These are phyloP conservation scores for Podospora pseudoanserina DNA, from an alignment of 495 filamentous ascomycete species.

Conservation along the genomic window DNA sequence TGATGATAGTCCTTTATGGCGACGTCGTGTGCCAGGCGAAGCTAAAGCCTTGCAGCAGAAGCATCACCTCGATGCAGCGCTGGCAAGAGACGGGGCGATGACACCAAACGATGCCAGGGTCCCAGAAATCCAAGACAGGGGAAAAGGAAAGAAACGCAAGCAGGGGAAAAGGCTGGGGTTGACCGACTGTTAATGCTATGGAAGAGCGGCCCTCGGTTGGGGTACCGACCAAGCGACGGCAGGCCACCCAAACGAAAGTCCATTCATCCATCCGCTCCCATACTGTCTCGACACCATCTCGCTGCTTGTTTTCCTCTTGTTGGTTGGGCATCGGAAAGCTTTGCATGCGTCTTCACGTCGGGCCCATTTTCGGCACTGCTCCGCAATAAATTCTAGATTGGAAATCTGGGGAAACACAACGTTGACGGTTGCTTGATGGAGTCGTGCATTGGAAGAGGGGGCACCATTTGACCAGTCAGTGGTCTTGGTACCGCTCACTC, in stretches of 20 bases:
- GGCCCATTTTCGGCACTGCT: slow-evolving; percentile 20
- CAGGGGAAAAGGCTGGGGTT: background rate
- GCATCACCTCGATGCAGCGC: background rate
- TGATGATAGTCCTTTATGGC: background rate
- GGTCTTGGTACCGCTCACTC: background rate
- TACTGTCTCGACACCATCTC: background rate
- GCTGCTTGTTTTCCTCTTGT: background rate
- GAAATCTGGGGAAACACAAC: background rate
- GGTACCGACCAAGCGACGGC: background rate
- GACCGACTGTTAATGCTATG: background rate
- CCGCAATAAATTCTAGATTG: slow-evolving; percentile 15
- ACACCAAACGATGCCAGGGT: background rate
- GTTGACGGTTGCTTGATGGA: background rate
- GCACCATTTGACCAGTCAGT: background rate
- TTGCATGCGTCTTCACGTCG: background rate
- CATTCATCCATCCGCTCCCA: background rate
- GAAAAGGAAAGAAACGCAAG: background rate
- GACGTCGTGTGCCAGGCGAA: background rate
- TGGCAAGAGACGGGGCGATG: background rate
- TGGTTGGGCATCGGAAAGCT: background rate
- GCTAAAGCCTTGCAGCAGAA: background rate
- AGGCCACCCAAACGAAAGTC: background rate
- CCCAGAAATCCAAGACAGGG: background rate
- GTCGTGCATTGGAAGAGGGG: background rate
- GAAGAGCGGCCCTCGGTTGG: background rate